Evolutionary conservation across 2,329 filamentous ascomycete species (phyloP).

Genomic region (Pseudogymnoascus sp.): DNA sequence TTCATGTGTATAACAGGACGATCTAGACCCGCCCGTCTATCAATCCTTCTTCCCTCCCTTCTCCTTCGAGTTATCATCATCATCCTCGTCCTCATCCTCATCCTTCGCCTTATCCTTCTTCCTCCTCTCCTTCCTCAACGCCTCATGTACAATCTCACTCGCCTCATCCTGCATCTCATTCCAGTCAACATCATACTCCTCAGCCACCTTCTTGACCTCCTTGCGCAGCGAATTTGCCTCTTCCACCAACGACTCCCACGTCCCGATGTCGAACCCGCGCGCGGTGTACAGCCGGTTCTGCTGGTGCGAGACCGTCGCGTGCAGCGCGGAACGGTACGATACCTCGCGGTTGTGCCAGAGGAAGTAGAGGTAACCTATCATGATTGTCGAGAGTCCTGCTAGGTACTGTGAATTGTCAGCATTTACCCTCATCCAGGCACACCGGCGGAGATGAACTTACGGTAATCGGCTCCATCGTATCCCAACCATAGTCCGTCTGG

Average conservation of each 20-base stretch:
- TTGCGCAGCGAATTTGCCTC: slow-evolving; percentile 69
- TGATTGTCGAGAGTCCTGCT: slow-evolving; percentile 75
- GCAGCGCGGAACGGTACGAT: slow-evolving; percentile 77
- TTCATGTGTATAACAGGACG: background rate
- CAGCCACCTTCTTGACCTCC: slow-evolving; percentile 73
- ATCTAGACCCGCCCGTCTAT: background rate
- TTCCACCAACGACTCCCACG: slow-evolving; percentile 72
- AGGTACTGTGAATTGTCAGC: slow-evolving; percentile 48
- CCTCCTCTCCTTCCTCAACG: slow-evolving; percentile 44
- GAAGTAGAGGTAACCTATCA: slow-evolving; percentile 90
- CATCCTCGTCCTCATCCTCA: slow-evolving; percentile 33
- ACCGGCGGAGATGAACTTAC: slow-evolving; percentile 24
- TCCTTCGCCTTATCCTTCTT: slow-evolving; percentile 30
- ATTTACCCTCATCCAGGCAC: background rate
- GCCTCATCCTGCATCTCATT: slow-evolving; percentile 68
- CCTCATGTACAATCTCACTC: slow-evolving; percentile 54
- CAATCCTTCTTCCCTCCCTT: slow-evolving; percentile 15
- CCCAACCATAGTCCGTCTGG: slow-evolving; percentile 75
- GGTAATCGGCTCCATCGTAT: slow-evolving; percentile 82
- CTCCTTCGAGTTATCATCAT: slow-evolving; percentile 14
- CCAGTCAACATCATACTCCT: slow-evolving; percentile 88
- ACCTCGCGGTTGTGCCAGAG: slow-evolving; percentile 86
- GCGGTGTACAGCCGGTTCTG: slow-evolving; percentile 70
- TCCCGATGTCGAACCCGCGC: slow-evolving; percentile 65
- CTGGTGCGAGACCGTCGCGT: slow-evolving; percentile 72